Conservation (phyloP, 257 asterid species). For the Lantana camara region DNA sequence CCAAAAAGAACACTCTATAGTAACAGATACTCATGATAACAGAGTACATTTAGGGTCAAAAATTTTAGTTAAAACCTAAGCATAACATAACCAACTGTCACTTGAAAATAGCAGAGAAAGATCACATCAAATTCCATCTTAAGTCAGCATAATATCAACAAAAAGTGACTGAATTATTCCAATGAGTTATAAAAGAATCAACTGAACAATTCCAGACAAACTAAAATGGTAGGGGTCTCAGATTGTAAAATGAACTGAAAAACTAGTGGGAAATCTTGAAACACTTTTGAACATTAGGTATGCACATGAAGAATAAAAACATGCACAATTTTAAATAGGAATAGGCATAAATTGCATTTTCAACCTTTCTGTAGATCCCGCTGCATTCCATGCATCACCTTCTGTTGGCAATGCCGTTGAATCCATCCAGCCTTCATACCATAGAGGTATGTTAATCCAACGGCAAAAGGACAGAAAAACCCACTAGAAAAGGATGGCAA, state of each 20-base stretch:
- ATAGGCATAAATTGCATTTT: conserved; percentile 14
- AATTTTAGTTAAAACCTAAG: no score
- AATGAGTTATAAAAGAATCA: background rate
- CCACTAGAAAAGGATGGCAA: background rate
- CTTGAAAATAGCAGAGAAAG: conserved; percentile 3
- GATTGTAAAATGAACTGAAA: conserved; percentile 9
- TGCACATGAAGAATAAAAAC: background rate
- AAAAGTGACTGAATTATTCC: conserved; percentile 6
- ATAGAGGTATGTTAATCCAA: conserved; percentile 20
- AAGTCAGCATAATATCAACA: conserved; percentile 23
- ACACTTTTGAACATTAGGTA: background rate
- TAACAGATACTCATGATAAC: background rate
- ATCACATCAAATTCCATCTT: background rate
- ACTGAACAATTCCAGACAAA: background rate
- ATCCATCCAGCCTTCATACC: conserved; percentile 61
- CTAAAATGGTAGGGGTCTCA: background rate
- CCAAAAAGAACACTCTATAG: conserved; percentile 2
- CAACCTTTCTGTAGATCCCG: conserved; percentile 63
- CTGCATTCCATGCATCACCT: conserved; percentile 59
- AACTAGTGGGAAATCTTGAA: background rate
- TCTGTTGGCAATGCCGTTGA: conserved; percentile 50
- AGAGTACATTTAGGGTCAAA: background rate
- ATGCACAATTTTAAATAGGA: conserved; percentile 4
- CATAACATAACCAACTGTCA: background rate
- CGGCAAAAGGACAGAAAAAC: conserved; percentile 14